A percentile compares a stretch with the other conserved stretches of the same genome.
These are phyloP conservation scores for Pseudocercospora fuligena DNA, from an alignment of 2,329 filamentous ascomycete species.

Conservation along the genomic window DNA sequence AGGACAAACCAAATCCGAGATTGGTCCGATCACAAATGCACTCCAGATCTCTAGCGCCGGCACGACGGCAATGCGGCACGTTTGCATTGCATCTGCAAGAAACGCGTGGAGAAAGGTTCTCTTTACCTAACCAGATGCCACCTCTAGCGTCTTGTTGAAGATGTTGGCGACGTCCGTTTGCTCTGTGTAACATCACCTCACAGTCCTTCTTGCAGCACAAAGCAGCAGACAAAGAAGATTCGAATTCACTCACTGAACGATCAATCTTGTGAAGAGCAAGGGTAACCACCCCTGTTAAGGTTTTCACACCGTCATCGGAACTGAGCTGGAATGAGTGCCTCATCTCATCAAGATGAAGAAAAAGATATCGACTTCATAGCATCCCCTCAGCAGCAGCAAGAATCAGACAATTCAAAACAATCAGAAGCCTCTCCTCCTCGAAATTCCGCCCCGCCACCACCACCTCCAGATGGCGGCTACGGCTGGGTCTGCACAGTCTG, in stretches of 20 bases:
- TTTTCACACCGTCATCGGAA: not conserved
- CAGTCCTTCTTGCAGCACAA: not conserved
- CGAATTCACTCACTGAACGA: no score
- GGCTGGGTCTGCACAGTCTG: conserved; percentile 60
- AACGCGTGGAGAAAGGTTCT: not conserved
- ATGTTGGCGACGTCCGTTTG: not conserved
- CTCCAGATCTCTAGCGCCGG: conserved; percentile 6
- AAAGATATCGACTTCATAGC: not conserved
- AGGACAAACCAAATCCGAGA: not conserved
- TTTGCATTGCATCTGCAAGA: conserved; percentile 4
- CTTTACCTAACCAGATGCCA: not conserved
- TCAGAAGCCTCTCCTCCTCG: not conserved
- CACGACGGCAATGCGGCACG: conserved; percentile 1
- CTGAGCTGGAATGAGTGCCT: conserved; percentile 9
- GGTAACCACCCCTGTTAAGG: not conserved
- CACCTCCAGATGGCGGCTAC: conserved; percentile 60
- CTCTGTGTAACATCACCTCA: no score
- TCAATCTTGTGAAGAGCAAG: not conserved
- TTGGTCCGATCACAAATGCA: not conserved
- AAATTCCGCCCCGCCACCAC: conserved; percentile 5
- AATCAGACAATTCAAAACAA: conserved; percentile 7
- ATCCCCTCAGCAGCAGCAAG: not conserved
- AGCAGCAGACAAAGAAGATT: not conserved
- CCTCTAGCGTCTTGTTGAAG: not conserved
- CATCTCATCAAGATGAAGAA: not conserved